Evolutionary conservation across 805 yeast species (phyloP), one percentile per base, ranked within the genome.

Genomic region (Ascoidea asiatica): DNA sequence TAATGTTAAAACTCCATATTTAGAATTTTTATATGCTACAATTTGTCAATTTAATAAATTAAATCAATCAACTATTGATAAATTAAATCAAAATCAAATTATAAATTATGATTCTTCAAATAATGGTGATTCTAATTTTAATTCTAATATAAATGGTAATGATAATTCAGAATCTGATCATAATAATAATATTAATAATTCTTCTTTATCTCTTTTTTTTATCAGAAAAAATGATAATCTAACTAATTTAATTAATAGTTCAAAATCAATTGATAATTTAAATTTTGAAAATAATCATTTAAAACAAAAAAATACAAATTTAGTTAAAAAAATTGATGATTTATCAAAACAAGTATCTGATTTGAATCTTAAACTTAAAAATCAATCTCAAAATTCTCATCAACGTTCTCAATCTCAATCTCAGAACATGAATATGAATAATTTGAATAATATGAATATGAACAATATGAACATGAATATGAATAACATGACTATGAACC

Each of bases 1-100:
- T 56, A 79, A 81, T 42, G 79, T 87, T 44, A 81, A 82, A 58
- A 86, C 96, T 0, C 96, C 97, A 2, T 89, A 89, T 58, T 67
- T 89, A 58, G 97, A 89, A 63, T 85, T 85, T 53, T 64, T 86
- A 46, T 89, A 86, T 58, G 87, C 95, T 2, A 72, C 79, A 44
- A 65, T 82, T 67, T 77, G 84, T 50, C 89, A 82, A 57, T 71
- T 67, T 44, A 70, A 66, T 45, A 70, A 66, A 47, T 62, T 73
- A 15, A 44, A 48, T 41, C 21, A 33, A 29, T 29, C 35, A 2
- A 11, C 35, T 11, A 29, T 29, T 15, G 8, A 8, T 2, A 15
- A 29, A 11, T 29, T 29, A 29, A 29, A 29, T 2, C 15, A 8
- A 29, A 29, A 29, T 29, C 15, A 6, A 23, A 23, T 7, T 11